Base-by-base conservation (phyloP, 2,329 filamentous ascomycete species). In the Penicillium sp. region DNA sequence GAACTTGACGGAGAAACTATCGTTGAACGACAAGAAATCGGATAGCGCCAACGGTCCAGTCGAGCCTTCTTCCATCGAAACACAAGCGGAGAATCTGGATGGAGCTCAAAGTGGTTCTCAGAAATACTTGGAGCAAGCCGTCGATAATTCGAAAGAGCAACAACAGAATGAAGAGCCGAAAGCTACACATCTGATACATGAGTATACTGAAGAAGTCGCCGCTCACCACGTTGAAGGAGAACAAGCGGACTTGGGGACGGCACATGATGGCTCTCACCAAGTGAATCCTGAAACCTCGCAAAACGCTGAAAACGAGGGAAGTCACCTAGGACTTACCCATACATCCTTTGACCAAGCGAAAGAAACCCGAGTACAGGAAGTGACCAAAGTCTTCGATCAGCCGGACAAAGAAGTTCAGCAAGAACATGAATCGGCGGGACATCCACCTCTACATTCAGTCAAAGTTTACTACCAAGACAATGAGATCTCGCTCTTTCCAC, bases 401-500 rank as follows among this genome's bases (percentile, higher is more conserved):
- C 61, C 64, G 23, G 61, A 66, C 9, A 31, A 58, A 49, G 29
- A 64, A 23, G 41, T 31, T 50, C 59, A 64, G 60, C 53, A 61
- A 46, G 57, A 62, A 31, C 26, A n/a, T 21, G 49, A 58, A 29
- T 52, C 61, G n/a, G 45, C 17, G 8, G 50, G 68, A 15, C 44
- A 50, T 35, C 46, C 56, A n/a, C 63, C 67, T 38, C 58, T 80
- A 15, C 75, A 85, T 71, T 79, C 83, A 51, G 80, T 87, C 19
- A 81, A 81, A 46, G 79, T 89, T 19, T 70, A 81, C n/a, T 89
- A 87, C 69, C 80, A 83, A 63, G 82, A 81, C 15, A 79, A 78
- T 54, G 82, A 86, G 58, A 86, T 88, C 64, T 84, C 82, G 15
- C 73, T 89, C 7, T 89, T 89, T 68, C 85, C 85, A 41, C 85